phyloP scores from a whole-genome alignment of 2,329 filamentous ascomycete genomes.

The Calonectria pseudoreteaudii region DNA sequence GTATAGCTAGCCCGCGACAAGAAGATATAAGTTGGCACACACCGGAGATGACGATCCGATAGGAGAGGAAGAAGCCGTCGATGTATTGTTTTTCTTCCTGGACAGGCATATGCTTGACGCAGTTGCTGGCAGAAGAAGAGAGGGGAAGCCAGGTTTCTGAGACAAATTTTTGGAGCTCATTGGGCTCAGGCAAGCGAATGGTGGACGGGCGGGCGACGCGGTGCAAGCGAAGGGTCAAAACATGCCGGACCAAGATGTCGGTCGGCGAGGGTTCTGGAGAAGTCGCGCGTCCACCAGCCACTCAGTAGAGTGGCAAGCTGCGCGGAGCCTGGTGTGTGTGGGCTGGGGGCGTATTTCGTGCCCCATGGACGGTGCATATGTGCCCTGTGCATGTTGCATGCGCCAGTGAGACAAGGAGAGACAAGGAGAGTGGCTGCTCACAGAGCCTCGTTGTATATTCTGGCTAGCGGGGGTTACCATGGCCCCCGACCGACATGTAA shows the following conservation, averaged over 20 bases:
- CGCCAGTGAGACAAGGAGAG: neutral
- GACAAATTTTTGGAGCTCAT: neutral
- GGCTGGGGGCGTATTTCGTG: neutral
- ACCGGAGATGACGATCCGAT: neutral
- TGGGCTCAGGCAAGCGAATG: neutral
- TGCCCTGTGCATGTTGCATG: constrained; percentile 2
- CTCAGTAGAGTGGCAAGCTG: neutral
- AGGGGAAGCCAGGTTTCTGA: neutral
- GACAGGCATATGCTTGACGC: neutral
- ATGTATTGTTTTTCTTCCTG: neutral
- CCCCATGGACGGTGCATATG: constrained; percentile 3
- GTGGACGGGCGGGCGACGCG: neutral
- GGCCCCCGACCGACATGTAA: neutral
- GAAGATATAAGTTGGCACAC: neutral
- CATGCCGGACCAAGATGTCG: neutral
- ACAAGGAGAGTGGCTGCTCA: neutral
- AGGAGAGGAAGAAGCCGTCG: neutral
- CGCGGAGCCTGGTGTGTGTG: neutral
- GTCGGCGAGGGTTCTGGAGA: neutral
- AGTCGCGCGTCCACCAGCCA: neutral
- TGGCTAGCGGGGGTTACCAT: neutral
- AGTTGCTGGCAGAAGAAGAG: neutral
- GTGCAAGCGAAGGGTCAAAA: neutral
- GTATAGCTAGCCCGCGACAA: neutral
- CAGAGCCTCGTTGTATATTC: constrained; percentile 12